These are phyloP conservation scores for Pascua guehoae DNA, from an alignment of 1,284 basidiomycete species.

Conservation along the genomic window DNA sequence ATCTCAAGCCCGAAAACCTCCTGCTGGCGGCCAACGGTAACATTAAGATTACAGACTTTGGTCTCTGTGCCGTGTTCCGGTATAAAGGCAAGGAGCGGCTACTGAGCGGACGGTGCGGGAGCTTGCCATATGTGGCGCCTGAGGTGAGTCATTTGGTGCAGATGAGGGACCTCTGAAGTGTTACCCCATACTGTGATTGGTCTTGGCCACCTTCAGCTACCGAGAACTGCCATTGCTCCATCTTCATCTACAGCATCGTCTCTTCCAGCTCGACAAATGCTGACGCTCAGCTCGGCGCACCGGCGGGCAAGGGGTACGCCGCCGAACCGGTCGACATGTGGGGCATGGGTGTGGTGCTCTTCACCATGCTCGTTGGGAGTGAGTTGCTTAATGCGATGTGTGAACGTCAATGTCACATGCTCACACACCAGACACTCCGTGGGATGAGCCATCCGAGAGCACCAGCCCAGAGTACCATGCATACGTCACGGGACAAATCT, in stretches of 20 bases:
- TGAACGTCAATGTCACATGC: neutral
- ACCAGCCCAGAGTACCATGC: slow-evolving; percentile 70
- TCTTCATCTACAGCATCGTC: neutral
- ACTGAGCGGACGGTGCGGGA: slow-evolving; percentile 82
- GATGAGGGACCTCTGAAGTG: no score
- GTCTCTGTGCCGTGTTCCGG: slow-evolving; percentile 85
- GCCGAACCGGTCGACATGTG: slow-evolving; percentile 94
- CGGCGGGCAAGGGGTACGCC: slow-evolving; percentile 58
- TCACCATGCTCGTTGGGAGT: slow-evolving; percentile 89
- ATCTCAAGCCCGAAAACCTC: slow-evolving; percentile 94
- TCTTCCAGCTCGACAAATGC: slow-evolving; percentile 6
- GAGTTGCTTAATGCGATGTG: slow-evolving; percentile 42
- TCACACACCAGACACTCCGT: slow-evolving; percentile 74
- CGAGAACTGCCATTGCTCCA: no score
- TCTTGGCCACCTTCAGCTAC: neutral
- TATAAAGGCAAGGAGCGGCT: slow-evolving; percentile 79
- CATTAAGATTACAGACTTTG: slow-evolving; percentile 94
- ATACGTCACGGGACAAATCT: slow-evolving; percentile 72
- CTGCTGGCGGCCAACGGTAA: slow-evolving; percentile 69
- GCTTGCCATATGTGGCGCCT: slow-evolving; percentile 90
- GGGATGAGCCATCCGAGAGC: slow-evolving; percentile 84
- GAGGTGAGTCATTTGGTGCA: slow-evolving; percentile 58
- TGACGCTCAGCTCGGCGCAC: slow-evolving; percentile 27
- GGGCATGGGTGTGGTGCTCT: slow-evolving; percentile 95
- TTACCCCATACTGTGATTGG: neutral